Base-by-base conservation (phyloP, 1,284 basidiomycete genomes). In the Puccinia novopanici region DNA sequence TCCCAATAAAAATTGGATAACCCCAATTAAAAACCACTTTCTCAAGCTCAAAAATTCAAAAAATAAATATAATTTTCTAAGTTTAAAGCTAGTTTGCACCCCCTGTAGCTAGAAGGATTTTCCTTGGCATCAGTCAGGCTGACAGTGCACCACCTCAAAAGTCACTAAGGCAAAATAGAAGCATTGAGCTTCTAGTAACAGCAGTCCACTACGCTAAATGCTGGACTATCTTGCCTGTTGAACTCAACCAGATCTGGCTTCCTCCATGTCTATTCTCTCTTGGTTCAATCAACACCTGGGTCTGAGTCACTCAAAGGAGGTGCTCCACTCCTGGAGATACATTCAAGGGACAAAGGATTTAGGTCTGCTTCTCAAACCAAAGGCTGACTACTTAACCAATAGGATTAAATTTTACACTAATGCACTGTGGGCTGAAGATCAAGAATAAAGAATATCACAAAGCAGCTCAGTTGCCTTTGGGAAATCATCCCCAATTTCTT, bases 221-320 rank as follows among this genome's bases (percentile, higher is more conserved):
- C 45, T 75, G 2, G 65, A 75, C 55, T 75, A 75, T 30, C 42
- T 75, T 1, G 22, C 45, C 0, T 50, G 34, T 34, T 1, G 19
- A 42, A 75, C 72, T n/a, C n/a, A 6, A 5, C 54, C 72, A 27
- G 72, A 74, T 40, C 37, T 74, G 1, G 50, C 52, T 22, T 12
- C 37, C 19, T 54, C 72, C 0, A 54, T 59, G 10, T 45, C 37
- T 27, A 72, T 30, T 54, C 50, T 72, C 10, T 72, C 70, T 22
- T 12, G 59, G 8, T 61, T 67, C 40, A 67, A 67, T 40, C 12
- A 67, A 4, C 6, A 27, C 3, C 65, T 24, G 17, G 40, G 65
- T 24, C 9, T 67, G 2, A 45, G 40, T 1, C 65, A 67, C 65
- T 67, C 40, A 17, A 42, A 45, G 17, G 40, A 67, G 34, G 37